Evolutionary conservation across 208 protist species (phyloP).

Genomic region (Acanthamoeba divionensis): DNA sequence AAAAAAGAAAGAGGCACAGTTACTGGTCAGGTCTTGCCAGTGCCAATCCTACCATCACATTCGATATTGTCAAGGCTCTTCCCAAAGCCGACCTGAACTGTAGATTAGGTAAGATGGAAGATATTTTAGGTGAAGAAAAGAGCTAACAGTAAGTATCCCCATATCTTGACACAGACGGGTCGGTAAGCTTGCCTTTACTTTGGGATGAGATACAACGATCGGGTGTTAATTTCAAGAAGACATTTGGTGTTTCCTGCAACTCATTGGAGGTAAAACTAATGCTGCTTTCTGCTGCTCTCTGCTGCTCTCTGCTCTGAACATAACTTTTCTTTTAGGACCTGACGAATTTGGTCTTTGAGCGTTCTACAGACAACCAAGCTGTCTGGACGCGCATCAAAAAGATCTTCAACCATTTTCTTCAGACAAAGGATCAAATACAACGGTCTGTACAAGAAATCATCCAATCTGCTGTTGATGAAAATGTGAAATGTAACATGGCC

Average conservation of each 20-base stretch:
- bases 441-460: constrained; percentile 68
- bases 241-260: neutral
- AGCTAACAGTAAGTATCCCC: neutral
- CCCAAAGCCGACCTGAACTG: constrained; percentile 70
- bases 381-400: constrained; percentile 27
- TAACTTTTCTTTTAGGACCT: neutral
- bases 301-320: no score
- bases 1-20: neutral
- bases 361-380: neutral
- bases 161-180: constrained; percentile 20
- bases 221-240: neutral
- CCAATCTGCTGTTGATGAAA: constrained; percentile 22
- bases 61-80: constrained; percentile 58
- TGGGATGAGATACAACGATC: constrained; percentile 59
- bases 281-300: neutral
- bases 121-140: neutral
- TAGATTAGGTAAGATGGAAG: constrained; percentile 20
- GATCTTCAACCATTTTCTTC: constrained; percentile 62
- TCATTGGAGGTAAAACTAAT: neutral
- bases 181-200: constrained; percentile 52
- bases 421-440: constrained; percentile 59
- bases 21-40: neutral
- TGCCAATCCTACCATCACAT: constrained; percentile 58
- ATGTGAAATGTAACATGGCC: constrained; percentile 56
- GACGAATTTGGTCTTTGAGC: neutral